These are phyloP conservation scores for Lichtheimia ornata DNA, from an alignment of 371 early-diverging fungal species.

Conservation along the genomic window DNA sequence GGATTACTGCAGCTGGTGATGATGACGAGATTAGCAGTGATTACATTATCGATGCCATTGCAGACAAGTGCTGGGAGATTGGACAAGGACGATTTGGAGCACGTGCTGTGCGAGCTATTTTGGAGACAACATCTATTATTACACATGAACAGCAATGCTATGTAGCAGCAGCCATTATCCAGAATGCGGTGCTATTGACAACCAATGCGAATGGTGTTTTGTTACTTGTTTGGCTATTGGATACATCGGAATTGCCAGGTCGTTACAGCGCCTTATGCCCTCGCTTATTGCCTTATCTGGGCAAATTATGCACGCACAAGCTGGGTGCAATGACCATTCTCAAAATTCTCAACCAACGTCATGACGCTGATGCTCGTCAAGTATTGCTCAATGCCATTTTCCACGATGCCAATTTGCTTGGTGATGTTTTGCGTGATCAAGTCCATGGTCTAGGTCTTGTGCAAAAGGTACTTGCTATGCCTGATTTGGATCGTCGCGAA, in stretches of 20 bases:
- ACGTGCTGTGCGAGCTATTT: constrained; percentile 79
- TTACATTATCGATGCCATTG: constrained; percentile 83
- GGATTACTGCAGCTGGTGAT: too few relatives aligned
- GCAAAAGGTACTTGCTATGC: constrained; percentile 84
- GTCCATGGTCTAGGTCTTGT: constrained; percentile 81
- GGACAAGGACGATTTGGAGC: constrained; percentile 85
- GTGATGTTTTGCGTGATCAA: constrained; percentile 80
- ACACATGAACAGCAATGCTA: constrained; percentile 59
- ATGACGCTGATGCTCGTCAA: constrained; percentile 86
- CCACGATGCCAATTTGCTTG: constrained; percentile 52
- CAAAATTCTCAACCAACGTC: constrained; percentile 85
- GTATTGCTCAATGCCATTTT: constrained; percentile 74
- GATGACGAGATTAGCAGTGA: constrained; percentile 68
- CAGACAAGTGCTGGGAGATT: constrained; percentile 71
- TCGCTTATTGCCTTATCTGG: constrained; percentile 73
- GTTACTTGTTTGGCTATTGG: constrained; percentile 89
- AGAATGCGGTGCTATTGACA: constrained; percentile 72
- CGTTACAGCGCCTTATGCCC: constrained; percentile 82
- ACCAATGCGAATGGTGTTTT: constrained; percentile 90
- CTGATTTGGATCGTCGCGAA: constrained; percentile 66
- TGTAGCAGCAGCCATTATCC: constrained; percentile 85
- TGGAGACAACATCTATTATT: constrained; percentile 63
- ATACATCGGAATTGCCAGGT: constrained; percentile 79
- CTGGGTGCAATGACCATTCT: constrained; percentile 79
- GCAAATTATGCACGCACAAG: constrained; percentile 84